phyloP scores from a whole-genome alignment of 1,284 basidiomycete species.

The Leccinum fuscescens region DNA sequence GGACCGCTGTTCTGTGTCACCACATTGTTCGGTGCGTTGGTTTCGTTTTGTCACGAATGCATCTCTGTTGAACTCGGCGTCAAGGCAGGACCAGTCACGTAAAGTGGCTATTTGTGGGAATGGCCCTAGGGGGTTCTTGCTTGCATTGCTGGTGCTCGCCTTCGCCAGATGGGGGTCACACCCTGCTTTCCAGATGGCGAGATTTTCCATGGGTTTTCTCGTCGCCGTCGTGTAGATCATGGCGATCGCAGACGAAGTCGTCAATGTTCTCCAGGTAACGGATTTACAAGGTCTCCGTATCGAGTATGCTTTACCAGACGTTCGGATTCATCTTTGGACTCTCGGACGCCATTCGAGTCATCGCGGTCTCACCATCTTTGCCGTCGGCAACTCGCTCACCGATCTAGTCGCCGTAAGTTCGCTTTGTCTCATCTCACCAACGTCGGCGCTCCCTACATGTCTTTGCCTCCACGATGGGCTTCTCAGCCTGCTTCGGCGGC shows the following conservation, averaged over 20 bases:
- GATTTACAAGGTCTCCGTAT: background rate
- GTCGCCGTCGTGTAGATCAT: constrained; percentile 94
- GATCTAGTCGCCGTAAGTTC: no score
- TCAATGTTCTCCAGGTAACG: constrained; percentile 78
- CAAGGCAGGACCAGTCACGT: constrained; percentile 57
- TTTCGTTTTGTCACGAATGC: constrained; percentile 3
- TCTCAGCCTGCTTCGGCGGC: no score
- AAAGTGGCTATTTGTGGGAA: constrained; percentile 55
- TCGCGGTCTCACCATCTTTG: constrained; percentile 78
- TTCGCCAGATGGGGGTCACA: constrained; percentile 64
- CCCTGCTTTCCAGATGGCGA: constrained; percentile 60
- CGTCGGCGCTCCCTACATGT: no score
- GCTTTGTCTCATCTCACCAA: no score
- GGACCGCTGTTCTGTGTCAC: constrained; percentile 77
- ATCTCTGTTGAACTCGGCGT: constrained; percentile 4
- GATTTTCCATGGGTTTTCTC: constrained; percentile 86
- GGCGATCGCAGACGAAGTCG: constrained; percentile 92
- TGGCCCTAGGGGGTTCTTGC: constrained; percentile 54
- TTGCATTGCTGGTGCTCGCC: constrained; percentile 55
- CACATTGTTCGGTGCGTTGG: constrained; percentile 69
- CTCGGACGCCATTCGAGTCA: constrained; percentile 82
- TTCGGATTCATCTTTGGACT: constrained; percentile 92
- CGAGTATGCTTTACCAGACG: constrained; percentile 49
- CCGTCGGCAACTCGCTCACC: no score
- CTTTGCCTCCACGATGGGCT: no score